Evolutionary conservation across 2,329 filamentous ascomycete genomes (phyloP).

Genomic region (Pseudocercospora ulei): DNA sequence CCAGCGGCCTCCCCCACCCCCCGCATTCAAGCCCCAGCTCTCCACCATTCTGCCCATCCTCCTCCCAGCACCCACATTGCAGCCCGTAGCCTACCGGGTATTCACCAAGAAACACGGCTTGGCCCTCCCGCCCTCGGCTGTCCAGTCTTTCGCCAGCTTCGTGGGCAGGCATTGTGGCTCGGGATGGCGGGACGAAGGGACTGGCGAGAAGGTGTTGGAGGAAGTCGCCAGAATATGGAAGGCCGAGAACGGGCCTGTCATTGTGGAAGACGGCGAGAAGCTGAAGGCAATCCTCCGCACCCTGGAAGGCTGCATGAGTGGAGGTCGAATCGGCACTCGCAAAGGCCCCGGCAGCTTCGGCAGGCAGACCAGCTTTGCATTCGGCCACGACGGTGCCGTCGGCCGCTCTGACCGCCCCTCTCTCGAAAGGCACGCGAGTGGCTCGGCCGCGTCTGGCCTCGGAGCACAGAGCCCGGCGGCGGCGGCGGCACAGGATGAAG

Average conservation of each 20-base stretch:
- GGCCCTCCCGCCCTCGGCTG: conserved; percentile 75
- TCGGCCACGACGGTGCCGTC: conserved; percentile 41
- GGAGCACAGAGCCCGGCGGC: conserved; percentile 38
- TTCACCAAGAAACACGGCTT: conserved; percentile 97
- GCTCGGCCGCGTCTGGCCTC: conserved; percentile 49
- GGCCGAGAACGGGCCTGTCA: conserved; percentile 73
- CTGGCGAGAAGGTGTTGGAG: conserved; percentile 85
- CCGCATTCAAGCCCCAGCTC: conserved; percentile 46
- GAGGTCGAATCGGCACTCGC: conserved; percentile 57
- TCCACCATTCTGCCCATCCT: conserved; percentile 73
- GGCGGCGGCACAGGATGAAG: conserved; percentile 37
- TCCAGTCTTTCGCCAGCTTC: conserved; percentile 77
- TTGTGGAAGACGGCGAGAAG: conserved; percentile 67
- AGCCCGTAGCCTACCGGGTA: conserved; percentile 84
- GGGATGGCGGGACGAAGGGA: conserved; percentile 88
- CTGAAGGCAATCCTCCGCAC: conserved; percentile 74
- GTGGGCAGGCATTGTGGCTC: conserved; percentile 90
- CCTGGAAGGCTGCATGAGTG: conserved; percentile 77
- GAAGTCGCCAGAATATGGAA: conserved; percentile 91
- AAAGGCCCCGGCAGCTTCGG: conserved; percentile 44
- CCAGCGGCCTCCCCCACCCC: conserved; percentile 38
- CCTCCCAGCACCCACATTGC: conserved; percentile 72
- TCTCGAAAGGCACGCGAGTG: conserved; percentile 50
- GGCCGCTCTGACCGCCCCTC: conserved; percentile 30
- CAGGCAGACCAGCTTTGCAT: conserved; percentile 55